Base-by-base conservation (phyloP, 371 early-diverging fungal genomes). In the Amoeboaphelidium protococcarum region DNA sequence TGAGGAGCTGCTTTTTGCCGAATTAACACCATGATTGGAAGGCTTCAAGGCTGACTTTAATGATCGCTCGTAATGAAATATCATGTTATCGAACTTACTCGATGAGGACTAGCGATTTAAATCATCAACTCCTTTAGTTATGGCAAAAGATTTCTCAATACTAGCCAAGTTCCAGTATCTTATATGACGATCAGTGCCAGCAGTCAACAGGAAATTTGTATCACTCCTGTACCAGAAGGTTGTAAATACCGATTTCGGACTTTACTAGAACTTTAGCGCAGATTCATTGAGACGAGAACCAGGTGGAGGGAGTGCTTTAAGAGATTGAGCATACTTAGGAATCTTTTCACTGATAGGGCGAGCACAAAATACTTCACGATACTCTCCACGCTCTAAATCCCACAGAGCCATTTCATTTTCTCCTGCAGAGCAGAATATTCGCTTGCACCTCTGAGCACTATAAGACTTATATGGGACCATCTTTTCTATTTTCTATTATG, bases 401-500 rank as follows among this genome's bases (percentile, higher is more conserved):
- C 89, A 85, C 1, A 80, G 59, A 2, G 85, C 78, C 1, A 89
- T 65, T 47, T 90, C 88, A 42, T 80, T 77, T 16, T 68, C 65
- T 10, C 22, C 24, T 31, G 37, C 6, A 10, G 12, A 54, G 56
- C 19, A 51, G 56, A 13, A 66, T 54, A 13, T 59, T 27, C n/a
- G 54, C 55, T 12, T 51, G 13, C 2, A 64, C 51, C 2, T 0
- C 74, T 76, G 0, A 77, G 68, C 21, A 73, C 69, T 46, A 77
- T 72, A 20, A 76, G 62, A 76, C 68, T 55, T 53, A 56, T 24
- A 49, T 52, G 21, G 62, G 60, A 6, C 58, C 61, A 16, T 61
- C 3, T 44, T 20, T 42, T 42, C 42, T 23, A 13, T 42, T 22
- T 23, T 3, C 21, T 22, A 23, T 23, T 42, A 23, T 2, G 41